phyloP scores from a whole-genome alignment of 306 rosid genomes.

The Ochetophila trinervis region DNA sequence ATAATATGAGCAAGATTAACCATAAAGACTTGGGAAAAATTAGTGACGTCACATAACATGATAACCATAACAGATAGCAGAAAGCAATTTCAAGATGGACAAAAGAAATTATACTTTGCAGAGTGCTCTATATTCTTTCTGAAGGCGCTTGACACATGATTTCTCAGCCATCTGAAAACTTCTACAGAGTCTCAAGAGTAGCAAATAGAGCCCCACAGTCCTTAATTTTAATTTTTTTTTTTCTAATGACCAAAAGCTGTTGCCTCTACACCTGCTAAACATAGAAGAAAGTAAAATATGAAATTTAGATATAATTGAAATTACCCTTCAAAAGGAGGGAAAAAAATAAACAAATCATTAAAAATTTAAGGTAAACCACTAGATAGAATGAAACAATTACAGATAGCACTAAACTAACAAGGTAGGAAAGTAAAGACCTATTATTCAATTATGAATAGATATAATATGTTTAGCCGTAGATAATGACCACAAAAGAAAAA shows the following conservation, averaged over 20 bases:
- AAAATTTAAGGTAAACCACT: not conserved
- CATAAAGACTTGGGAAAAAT: not conserved
- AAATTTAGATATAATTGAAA: not conserved
- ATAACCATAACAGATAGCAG: slow-evolving; percentile 8
- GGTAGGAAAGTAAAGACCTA: not conserved
- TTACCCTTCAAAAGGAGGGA: not conserved
- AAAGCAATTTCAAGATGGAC: slow-evolving; percentile 8
- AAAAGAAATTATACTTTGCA: slow-evolving; percentile 65
- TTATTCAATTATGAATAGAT: not conserved
- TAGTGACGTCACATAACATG: not conserved
- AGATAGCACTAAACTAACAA: not conserved
- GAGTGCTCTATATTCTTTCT: slow-evolving; percentile 97
- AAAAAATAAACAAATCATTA: not conserved
- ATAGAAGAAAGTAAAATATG: slow-evolving; percentile 1
- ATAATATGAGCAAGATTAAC: not conserved
- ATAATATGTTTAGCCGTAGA: not conserved
- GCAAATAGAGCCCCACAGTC: slow-evolving; percentile 18
- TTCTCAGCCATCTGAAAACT: slow-evolving; percentile 79
- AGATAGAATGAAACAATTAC: not conserved
- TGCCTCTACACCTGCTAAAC: slow-evolving; percentile 32
- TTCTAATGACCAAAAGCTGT: slow-evolving; percentile 13
- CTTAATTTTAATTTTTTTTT: slow-evolving; percentile 8
- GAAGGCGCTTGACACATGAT: slow-evolving; percentile 90
- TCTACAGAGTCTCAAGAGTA: slow-evolving; percentile 1
- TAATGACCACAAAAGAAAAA: too few relatives aligned